Evolutionary conservation across 139 green algal genomes (phyloP), one percentile per base, ranked within the genome.

Genomic region (Chlorella sp.): DNA sequence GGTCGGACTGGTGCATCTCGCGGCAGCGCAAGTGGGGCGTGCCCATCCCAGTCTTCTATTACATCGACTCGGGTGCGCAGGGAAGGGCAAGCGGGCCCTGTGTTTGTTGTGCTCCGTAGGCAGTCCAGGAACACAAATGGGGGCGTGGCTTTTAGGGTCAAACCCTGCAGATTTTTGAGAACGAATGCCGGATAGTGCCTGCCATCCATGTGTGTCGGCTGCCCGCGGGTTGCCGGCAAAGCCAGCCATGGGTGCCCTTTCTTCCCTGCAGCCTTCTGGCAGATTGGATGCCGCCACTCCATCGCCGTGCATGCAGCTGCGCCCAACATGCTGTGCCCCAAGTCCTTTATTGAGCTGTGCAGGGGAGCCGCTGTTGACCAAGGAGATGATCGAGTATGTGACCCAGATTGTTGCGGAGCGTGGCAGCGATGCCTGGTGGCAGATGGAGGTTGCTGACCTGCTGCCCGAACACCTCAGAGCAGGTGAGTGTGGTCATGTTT

Each of bases 1-100:
- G 98, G 60, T 90, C 82, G 48, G 98, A 99, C 90, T 99, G 98
- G 98, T 99, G 98, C 95, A 99, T 99, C 92, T 98, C 93, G 60
- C 93, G 98, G 42, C 98, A 99, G 94, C 95, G 98, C 85, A 96
- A 96, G 86, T 99, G 98, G 98, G 98, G 98, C 69, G 97, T 99
- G 81, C 98, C 98, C 85, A 99, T 99, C 88, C 98, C 98, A 34
- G 97, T 98, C 3, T 99, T 99, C 91, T 99, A 99, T 92, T 85
- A 99, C 93, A 90, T 92, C 5, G 94, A 98, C n/a, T 96, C 95
- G 1, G 96, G 94, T 95, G 82, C 39, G 34, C 5, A 32, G 53
- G 57, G 12, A 5, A 57, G 48, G 48, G 48, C 48, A 57, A 57
- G 48, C n/a, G n/a, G n/a, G n/a, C n/a, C n/a, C n/a, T n/a, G n/a